Evolutionary conservation across 163 green algal species (phyloP), one percentile per base, ranked within the genome.

Genomic region (Trebouxia gelatinosa): DNA sequence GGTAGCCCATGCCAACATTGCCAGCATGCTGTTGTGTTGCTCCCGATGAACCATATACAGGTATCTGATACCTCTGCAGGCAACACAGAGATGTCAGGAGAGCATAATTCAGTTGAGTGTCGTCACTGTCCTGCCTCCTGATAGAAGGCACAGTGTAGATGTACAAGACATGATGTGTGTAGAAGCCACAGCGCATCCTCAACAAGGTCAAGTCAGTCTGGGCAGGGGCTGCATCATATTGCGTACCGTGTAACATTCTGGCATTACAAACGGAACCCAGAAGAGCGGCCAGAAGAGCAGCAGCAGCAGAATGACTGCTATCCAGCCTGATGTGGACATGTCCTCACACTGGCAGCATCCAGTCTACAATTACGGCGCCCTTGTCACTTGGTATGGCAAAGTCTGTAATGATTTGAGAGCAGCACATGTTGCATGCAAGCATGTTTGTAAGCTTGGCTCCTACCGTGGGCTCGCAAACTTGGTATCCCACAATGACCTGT

Each of bases 251-350:
- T 78, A 78, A 35, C 71, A 78, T 28, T 78, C 48, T 66, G 48
- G 48, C 71, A 78, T 78, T 13, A 78, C 31, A 51, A 59, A 78
- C 5, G 71, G 71, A 34, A 78, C 68, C 48, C 46, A 78, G 48
- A 61, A 59, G 0, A 78, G 21, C 34, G 71, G 71, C 71, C 71
- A 78, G 71, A 78, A 78, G 31, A 78, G 5, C 48, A 78, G 48
- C n/a, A 78, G 32, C 50, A 78, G 50, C 48, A 78, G 26, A 38
- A 78, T 78, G 6, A 78, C 32, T 23, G 71, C 32, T 23, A 78
- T 48, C 46, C 46, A 66, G 5, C 71, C 71, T 31, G 48, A 29
- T 31, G 71, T 29, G 16, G 48, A 66, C 48, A 78, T 35, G 50
- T 61, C 51, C 9, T 78, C 48, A 51, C 48, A 78, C 34, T 78